Evolutionary conservation across 2,329 filamentous ascomycete genomes (phyloP), one percentile per base, ranked within the genome.

Genomic region (Acephala macrosclerotiorum): DNA sequence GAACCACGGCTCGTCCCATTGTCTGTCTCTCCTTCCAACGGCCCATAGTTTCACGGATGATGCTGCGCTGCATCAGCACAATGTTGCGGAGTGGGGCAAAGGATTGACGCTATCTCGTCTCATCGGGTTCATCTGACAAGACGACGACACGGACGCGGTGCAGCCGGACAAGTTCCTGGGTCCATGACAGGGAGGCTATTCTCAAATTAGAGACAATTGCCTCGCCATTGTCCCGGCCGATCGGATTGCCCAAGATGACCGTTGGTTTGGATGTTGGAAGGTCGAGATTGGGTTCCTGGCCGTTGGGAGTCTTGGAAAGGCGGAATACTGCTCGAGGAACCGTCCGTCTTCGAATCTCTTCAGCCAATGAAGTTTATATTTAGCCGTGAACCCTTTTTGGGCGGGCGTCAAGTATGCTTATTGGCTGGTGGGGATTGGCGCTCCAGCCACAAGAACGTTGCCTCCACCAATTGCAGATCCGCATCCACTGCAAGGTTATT

Each of bases 321-420:
- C 25, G 49, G 26, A 33, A 4, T 33, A 4, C 26, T 53, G 3
- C 26, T 33, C 33, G 26, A 11, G n/a, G n/a, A 33, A 33, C 29
- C 4, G 4, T 33, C 29, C 9, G 29, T n/a, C n/a, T n/a, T n/a
- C 38, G 20, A 53, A 14, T 26, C 33, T 53, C 49, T 33, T 53
- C 49, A 29, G 49, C 49, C 49, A 53, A 53, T 53, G 49, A 33
- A 29, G 49, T 16, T 16, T 53, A 53, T 29, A 16, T 53, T 53
- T 53, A 53, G 49, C 25, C 33, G 25, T 53, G 49, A 53, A 53
- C 14, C 49, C 26, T 29, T 51, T 53, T 26, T 29, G 49, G 26
- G 14, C 49, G 16, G 49, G 49, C 49, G 49, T 53, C 49, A 53
- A 29, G 8, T 16, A 18, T 16, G 49, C 26, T 53, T 4, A 53